Conservation (phyloP, 345 rosid species). For the Erodium maritimum region DNA sequence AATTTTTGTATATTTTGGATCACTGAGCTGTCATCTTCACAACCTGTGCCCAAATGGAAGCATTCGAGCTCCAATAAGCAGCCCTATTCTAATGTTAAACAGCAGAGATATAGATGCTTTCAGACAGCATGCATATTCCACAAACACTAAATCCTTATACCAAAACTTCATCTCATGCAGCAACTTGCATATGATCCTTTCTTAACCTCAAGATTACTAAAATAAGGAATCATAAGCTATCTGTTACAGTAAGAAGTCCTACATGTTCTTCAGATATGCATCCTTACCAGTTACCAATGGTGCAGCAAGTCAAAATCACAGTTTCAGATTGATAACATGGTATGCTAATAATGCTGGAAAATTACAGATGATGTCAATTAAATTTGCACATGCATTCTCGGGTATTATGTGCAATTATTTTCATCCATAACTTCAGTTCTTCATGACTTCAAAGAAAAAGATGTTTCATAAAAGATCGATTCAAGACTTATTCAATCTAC, state of each 20-base stretch:
- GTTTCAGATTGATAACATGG: no score
- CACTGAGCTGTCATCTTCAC: no score
- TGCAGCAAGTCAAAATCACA: no score
- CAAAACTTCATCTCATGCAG: background rate
- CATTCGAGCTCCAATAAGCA: no score
- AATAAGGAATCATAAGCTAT: background rate
- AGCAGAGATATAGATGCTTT: no score
- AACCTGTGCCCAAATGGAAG: no score
- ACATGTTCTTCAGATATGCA: background rate
- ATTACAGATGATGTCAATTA: no score
- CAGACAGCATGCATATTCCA: background rate
- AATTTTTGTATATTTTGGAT: no score
- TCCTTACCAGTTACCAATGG: background rate
- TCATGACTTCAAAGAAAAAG: background rate
- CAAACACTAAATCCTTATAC: background rate
- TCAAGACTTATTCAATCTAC: background rate
- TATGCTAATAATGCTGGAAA: no score
- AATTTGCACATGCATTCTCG: no score
- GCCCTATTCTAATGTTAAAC: no score
- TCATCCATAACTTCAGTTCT: background rate
- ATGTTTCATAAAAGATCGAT: background rate
- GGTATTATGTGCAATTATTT: no score
- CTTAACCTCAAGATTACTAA: background rate
- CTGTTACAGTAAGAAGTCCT: background rate
- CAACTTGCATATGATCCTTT: background rate